Evolutionary conservation across 1,284 basidiomycete genomes (phyloP).

Genomic region (Nidula niveotomentosa): DNA sequence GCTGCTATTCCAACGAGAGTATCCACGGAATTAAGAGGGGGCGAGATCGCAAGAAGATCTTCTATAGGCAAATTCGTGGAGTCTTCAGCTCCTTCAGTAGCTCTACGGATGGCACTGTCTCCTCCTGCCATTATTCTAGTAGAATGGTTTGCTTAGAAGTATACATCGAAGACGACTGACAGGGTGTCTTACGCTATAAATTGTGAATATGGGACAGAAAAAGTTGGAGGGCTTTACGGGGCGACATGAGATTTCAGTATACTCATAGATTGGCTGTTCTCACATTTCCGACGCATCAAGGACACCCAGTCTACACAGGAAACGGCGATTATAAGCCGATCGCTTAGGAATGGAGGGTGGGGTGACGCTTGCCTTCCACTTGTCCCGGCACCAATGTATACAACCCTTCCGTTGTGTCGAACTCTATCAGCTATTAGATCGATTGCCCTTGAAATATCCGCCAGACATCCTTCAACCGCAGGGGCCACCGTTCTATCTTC

Average conservation of each 20-base stretch:
- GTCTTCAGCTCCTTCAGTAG: slow-evolving; percentile 27
- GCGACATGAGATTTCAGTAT: too few relatives aligned
- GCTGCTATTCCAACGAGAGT: slow-evolving; percentile 27
- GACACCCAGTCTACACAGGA: too few relatives aligned
- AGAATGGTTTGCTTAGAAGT: slow-evolving; percentile 4
- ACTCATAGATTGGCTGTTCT: too few relatives aligned
- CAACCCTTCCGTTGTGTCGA: slow-evolving; percentile 21
- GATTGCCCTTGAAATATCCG: slow-evolving; percentile 21
- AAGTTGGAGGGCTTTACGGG: too few relatives aligned
- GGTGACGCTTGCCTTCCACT: slow-evolving; percentile 20
- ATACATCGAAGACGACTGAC: too few relatives aligned
- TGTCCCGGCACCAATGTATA: slow-evolving; percentile 31
- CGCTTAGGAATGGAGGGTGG: too few relatives aligned
- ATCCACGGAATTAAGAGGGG: slow-evolving; percentile 18
- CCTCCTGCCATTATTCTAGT: slow-evolving; percentile 26
- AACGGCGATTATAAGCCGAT: too few relatives aligned
- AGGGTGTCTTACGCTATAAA: too few relatives aligned
- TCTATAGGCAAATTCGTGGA: slow-evolving; percentile 16
- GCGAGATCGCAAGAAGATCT: slow-evolving; percentile 12
- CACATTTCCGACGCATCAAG: too few relatives aligned
- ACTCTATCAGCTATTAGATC: slow-evolving; percentile 24
- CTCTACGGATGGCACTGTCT: slow-evolving; percentile 22
- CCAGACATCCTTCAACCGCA: too few relatives aligned
- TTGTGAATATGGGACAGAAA: too few relatives aligned
- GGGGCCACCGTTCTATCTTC: too few relatives aligned